phyloP scores from a whole-genome alignment of 108 stramenopile species.

The Licmophora abbreviata region DNA sequence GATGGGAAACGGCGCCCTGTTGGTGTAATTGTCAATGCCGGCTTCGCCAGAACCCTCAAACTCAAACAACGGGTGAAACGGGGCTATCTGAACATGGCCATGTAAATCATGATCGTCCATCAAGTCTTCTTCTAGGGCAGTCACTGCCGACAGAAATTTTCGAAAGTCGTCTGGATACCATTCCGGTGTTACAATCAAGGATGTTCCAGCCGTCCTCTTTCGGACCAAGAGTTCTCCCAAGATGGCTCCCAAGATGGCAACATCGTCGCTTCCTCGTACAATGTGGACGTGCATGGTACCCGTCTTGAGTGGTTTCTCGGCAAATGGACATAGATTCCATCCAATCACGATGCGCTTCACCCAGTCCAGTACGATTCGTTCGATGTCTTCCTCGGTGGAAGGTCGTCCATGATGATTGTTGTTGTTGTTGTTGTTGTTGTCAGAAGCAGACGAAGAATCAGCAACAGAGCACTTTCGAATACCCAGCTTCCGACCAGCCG shows the following conservation, averaged over 20 bases:
- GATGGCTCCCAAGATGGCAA: slow-evolving; percentile 29
- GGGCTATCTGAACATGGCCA: slow-evolving; percentile 59
- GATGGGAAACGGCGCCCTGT: slow-evolving; percentile 71
- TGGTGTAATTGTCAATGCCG: slow-evolving; percentile 60
- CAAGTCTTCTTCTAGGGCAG: slow-evolving; percentile 40
- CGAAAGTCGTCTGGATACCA: slow-evolving; percentile 49
- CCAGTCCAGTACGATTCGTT: slow-evolving; percentile 46
- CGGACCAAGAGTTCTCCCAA: slow-evolving; percentile 35
- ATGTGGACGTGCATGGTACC: slow-evolving; percentile 34
- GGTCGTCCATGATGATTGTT: no score
- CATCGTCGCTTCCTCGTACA: slow-evolving; percentile 42
- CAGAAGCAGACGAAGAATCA: no score
- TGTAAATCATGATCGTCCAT: slow-evolving; percentile 40
- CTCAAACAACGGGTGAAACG: slow-evolving; percentile 73
- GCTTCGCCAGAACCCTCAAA: slow-evolving; percentile 34
- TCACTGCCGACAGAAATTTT: slow-evolving; percentile 37
- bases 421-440: no score
- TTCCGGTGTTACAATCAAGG: slow-evolving; percentile 68
- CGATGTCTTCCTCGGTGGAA: slow-evolving; percentile 26
- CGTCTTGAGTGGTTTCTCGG: slow-evolving; percentile 37
- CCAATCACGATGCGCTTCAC: slow-evolving; percentile 59
- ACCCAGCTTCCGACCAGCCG: no score
- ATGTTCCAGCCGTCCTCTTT: slow-evolving; percentile 34
- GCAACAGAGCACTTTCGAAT: no score
- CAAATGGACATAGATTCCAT: slow-evolving; percentile 78